Conservation (phyloP, 345 rosid species). For the Leavenworthia alabamica region DNA sequence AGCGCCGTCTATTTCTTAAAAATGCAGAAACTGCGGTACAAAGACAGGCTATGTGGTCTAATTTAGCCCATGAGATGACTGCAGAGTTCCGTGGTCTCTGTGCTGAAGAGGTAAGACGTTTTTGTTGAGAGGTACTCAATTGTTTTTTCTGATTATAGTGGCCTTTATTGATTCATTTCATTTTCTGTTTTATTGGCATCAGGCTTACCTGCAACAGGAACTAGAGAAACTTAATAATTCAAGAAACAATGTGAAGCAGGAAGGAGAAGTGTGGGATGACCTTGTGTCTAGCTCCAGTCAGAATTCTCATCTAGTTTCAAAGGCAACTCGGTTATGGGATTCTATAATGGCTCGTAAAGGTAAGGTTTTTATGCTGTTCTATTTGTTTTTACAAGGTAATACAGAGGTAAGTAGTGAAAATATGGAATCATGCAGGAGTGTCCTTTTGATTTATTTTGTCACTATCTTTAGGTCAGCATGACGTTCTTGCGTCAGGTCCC, state of each 20-base stretch:
- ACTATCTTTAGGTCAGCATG: slow-evolving; percentile 32
- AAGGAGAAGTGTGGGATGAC: slow-evolving; percentile 49
- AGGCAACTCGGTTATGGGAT: no score
- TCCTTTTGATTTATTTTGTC: background rate
- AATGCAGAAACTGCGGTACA: slow-evolving; percentile 92
- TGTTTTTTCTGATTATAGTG: background rate
- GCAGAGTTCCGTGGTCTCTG: slow-evolving; percentile 99
- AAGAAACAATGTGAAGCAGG: slow-evolving; percentile 94
- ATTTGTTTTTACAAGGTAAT: background rate
- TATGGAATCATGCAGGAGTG: background rate
- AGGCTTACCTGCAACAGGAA: slow-evolving; percentile 99
- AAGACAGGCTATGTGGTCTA: slow-evolving; percentile 98
- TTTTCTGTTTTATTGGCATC: slow-evolving; percentile 33
- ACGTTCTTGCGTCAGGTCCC: no score
- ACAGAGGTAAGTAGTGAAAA: background rate
- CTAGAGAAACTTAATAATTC: slow-evolving; percentile 88
- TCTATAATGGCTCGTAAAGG: slow-evolving; percentile 5
- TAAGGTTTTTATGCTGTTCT: slow-evolving; percentile 31
- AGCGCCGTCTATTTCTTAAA: slow-evolving; percentile 84
- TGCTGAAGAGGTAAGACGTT: slow-evolving; percentile 81
- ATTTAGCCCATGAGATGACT: slow-evolving; percentile 99
- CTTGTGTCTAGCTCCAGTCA: no score
- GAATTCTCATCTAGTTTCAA: no score
- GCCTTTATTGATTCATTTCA: slow-evolving; percentile 8
- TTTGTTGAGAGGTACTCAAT: slow-evolving; percentile 2